Conservation (phyloP, 805 yeast genomes). For the Metschnikowia koreensis region DNA sequence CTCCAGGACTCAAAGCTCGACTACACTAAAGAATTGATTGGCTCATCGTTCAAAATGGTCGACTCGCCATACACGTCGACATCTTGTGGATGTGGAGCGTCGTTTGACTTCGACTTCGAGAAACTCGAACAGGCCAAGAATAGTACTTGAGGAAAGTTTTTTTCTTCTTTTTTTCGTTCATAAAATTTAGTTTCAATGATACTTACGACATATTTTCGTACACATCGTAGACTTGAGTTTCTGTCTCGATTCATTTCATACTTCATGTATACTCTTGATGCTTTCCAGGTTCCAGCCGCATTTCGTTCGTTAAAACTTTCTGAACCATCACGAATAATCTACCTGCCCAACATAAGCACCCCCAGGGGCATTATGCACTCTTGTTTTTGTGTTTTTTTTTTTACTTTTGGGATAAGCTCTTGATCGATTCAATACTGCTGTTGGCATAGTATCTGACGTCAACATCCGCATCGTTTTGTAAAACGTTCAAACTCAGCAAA, state of each 20-base stretch:
- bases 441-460: conserved; percentile 88
- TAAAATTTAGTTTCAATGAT: conserved; percentile 4
- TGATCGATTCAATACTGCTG: conserved; percentile 49
- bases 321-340: neutral
- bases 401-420: conserved; percentile 7
- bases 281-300: neutral
- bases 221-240: conserved; percentile 4
- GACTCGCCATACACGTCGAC: conserved; percentile 80
- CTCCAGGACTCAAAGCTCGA: conserved; percentile 84
- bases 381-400: no score
- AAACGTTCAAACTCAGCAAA: conserved; percentile 60
- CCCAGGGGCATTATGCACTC: neutral
- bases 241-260: neutral
- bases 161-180: neutral
- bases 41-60: conserved; percentile 89
- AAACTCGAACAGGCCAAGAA: conserved; percentile 30
- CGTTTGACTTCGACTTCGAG: conserved; percentile 48
- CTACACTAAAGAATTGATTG: conserved; percentile 88
- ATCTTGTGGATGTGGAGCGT: conserved; percentile 47
- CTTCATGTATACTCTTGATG: neutral
- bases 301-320: neutral
- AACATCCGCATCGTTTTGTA: conserved; percentile 71
- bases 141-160: neutral
- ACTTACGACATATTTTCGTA: conserved; percentile 8
- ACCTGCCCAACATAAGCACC: neutral